These are phyloP conservation scores for Hanseniaspora vineae DNA, from an alignment of 805 yeast genomes.

Conservation along the genomic window DNA sequence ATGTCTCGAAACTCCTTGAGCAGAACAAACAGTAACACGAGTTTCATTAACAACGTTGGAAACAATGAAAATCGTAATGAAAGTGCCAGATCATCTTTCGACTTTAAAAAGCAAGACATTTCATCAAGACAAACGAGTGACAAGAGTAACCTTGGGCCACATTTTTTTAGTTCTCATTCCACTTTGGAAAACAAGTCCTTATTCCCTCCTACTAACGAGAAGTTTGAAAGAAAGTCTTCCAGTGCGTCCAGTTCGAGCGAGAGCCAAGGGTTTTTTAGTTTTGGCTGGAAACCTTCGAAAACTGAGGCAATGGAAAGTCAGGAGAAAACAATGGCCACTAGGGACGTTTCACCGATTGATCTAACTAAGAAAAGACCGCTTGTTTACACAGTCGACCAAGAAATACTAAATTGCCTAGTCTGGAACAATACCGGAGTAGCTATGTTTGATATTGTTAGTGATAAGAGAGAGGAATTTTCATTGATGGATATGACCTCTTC, in stretches of 20 bases:
- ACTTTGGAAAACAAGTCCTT: no score
- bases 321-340: no score
- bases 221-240: no score
- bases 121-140: not conserved
- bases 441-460: conserved; percentile 36
- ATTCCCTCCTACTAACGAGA: no score
- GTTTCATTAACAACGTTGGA: conserved; percentile 8
- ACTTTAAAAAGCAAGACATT: no score
- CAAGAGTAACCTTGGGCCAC: not conserved
- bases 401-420: conserved; percentile 29
- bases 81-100: no score
- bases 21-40: conserved; percentile 18
- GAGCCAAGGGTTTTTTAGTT: not conserved
- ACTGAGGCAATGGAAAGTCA: not conserved
- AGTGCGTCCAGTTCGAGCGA: not conserved
- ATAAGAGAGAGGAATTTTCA: conserved; percentile 28
- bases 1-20: conserved; percentile 14
- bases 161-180: no score
- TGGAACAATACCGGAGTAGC: conserved; percentile 40
- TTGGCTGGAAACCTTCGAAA: not conserved
- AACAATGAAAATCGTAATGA: not conserved
- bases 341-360: no score
- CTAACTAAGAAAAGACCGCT: no score
- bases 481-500: conserved; percentile 28
- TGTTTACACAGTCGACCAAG: conserved; percentile 11